phyloP scores from a whole-genome alignment of 345 rosid genomes.

The Arabis hirsuta region DNA sequence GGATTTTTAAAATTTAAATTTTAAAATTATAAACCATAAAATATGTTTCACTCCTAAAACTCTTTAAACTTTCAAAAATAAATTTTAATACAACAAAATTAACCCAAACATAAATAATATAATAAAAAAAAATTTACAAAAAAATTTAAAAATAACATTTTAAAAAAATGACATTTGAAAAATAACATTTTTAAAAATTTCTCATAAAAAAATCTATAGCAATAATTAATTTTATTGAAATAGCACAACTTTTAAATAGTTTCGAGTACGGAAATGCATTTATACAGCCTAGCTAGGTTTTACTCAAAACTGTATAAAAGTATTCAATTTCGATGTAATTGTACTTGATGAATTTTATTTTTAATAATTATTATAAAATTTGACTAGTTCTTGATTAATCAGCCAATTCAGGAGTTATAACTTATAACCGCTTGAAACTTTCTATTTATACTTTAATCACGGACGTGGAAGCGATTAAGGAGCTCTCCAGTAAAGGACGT shows the following conservation, averaged over 20 bases:
- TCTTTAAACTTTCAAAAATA: too few species aligned
- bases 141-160: too few species aligned
- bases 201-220: too few species aligned
- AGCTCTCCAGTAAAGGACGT: conserved; percentile 23
- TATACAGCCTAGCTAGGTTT: neutral
- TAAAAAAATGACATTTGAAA: too few species aligned
- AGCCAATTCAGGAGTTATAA: conserved; percentile 10
- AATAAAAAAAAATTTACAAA: too few species aligned
- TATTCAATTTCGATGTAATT: neutral
- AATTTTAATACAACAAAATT: too few species aligned
- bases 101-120: too few species aligned
- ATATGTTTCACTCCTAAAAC: too few species aligned
- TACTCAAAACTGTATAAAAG: neutral
- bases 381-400: conserved; percentile 38
- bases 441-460: conserved; percentile 18
- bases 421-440: conserved; percentile 39
- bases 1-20: too few species aligned
- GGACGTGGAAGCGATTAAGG: conserved; percentile 38
- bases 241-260: neutral
- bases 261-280: neutral
- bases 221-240: neutral
- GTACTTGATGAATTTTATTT: neutral
- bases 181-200: too few species aligned
- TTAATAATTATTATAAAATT: neutral
- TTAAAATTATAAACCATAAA: too few species aligned